These are phyloP conservation scores for Macrolepiota dolichaula DNA, from an alignment of 768 basidiomycete genomes.

Conservation along the genomic window DNA sequence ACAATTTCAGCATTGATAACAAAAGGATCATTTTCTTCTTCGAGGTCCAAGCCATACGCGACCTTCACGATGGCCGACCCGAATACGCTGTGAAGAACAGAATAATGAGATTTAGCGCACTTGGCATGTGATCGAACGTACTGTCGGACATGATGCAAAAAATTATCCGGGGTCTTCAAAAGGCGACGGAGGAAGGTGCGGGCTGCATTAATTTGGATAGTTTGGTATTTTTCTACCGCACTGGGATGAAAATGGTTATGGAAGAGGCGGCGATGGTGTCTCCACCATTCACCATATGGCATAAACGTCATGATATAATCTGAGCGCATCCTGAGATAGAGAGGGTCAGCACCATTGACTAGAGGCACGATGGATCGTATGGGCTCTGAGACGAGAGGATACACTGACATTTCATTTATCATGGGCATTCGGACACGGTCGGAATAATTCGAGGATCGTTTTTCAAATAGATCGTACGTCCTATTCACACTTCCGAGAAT, in stretches of 20 bases:
- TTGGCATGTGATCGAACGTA: slow-evolving; percentile 16
- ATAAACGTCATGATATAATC: slow-evolving; percentile 14
- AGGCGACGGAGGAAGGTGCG: slow-evolving; percentile 18
- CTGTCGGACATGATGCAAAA: slow-evolving; percentile 23
- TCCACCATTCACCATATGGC: slow-evolving; percentile 16
- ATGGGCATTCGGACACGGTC: slow-evolving; percentile 5
- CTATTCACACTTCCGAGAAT: slow-evolving; percentile 9
- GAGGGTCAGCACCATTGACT: too few relatives aligned
- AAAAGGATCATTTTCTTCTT: slow-evolving; percentile 29
- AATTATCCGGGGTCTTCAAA: slow-evolving; percentile 19
- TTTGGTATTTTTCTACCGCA: slow-evolving; percentile 20
- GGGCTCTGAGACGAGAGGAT: background rate
- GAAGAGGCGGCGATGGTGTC: slow-evolving; percentile 13
- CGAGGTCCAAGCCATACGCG: slow-evolving; percentile 34
- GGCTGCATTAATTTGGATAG: slow-evolving; percentile 21
- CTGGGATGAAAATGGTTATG: background rate
- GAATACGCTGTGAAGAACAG: slow-evolving; percentile 23
- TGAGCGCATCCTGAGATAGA: background rate
- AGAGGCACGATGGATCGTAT: too few relatives aligned
- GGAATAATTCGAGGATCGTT: slow-evolving; percentile 15
- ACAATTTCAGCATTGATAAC: slow-evolving; percentile 29
- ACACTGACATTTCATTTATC: slow-evolving; percentile 7
- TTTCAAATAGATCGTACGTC: slow-evolving; percentile 14
- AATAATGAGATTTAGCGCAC: background rate
- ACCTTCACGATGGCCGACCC: slow-evolving; percentile 31